Conservation (phyloP, 768 basidiomycete genomes). For the Mycena maculata region DNA sequence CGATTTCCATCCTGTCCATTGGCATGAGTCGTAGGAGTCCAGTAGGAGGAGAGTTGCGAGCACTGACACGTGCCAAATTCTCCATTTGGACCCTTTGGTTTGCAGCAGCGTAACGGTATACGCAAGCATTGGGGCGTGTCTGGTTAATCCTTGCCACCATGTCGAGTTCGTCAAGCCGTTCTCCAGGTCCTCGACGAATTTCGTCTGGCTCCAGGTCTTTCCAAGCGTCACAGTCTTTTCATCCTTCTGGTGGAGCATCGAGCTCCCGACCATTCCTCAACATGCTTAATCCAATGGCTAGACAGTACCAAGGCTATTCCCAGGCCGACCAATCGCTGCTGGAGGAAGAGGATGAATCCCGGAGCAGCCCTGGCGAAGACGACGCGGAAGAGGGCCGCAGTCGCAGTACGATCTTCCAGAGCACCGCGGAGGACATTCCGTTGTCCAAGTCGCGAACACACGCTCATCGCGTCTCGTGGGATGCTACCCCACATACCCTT, state of each 20-base stretch:
- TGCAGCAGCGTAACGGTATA: too few relatives aligned
- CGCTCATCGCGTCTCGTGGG: slow-evolving; percentile 69
- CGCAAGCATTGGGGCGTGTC: slow-evolving; percentile 27
- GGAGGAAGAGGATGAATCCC: slow-evolving; percentile 78
- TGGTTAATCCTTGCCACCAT: slow-evolving; percentile 38
- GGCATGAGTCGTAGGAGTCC: background rate
- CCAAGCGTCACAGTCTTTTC: slow-evolving; percentile 51
- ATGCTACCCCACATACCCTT: slow-evolving; percentile 55
- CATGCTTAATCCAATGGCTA: slow-evolving; percentile 85
- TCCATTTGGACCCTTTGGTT: slow-evolving; percentile 22
- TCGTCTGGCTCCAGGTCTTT: slow-evolving; percentile 49
- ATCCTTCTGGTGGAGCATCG: slow-evolving; percentile 48
- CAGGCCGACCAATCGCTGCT: slow-evolving; percentile 77
- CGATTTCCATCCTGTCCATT: too few relatives aligned
- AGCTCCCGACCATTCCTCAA: slow-evolving; percentile 82
- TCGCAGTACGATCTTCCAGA: slow-evolving; percentile 54
- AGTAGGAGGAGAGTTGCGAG: too few relatives aligned
- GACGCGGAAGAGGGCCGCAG: slow-evolving; percentile 73
- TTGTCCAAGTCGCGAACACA: slow-evolving; percentile 50
- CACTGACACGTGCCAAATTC: background rate
- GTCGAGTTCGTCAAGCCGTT: slow-evolving; percentile 41
- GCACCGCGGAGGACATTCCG: slow-evolving; percentile 39
- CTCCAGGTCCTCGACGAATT: slow-evolving; percentile 42
- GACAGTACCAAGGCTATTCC: slow-evolving; percentile 78
- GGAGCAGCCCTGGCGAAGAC: slow-evolving; percentile 56